Percentiles rank a stretch among this genome's conserved stretches.
These are phyloP conservation scores for Coccomyxa sp. DNA, from an alignment of 139 green algal species.

Conservation along the genomic window DNA sequence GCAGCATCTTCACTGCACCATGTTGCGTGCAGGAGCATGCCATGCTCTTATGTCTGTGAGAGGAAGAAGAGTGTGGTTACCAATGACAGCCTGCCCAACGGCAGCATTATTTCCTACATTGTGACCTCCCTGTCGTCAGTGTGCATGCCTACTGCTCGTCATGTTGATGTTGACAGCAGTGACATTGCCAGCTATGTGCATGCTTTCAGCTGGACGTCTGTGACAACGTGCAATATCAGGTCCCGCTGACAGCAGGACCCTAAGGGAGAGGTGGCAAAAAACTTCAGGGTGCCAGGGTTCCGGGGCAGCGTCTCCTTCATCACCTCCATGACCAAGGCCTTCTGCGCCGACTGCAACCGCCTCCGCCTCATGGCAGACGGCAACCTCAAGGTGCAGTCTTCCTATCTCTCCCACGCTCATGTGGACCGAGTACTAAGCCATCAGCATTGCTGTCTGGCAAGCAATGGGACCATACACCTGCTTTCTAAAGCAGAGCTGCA, in stretches of 20 bases:
- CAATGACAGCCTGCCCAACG: neutral
- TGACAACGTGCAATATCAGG: neutral
- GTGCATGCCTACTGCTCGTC: neutral
- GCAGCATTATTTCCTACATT: neutral
- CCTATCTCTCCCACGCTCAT: neutral
- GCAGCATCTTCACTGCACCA: neutral
- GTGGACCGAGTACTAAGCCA: too few relatives aligned
- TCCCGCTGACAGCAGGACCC: constrained; percentile 42
- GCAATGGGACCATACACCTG: too few relatives aligned
- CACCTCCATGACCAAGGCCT: constrained; percentile 94
- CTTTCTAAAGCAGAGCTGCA: too few relatives aligned
- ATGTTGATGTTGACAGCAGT: neutral
- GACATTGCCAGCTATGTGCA: neutral
- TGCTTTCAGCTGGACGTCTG: neutral
- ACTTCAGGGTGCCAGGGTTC: constrained; percentile 78
- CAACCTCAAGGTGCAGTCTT: constrained; percentile 70
- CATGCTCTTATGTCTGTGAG: neutral
- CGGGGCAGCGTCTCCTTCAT: constrained; percentile 89
- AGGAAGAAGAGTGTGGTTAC: neutral
- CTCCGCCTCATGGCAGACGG: constrained; percentile 94
- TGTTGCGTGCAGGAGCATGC: neutral
- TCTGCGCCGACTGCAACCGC: constrained; percentile 91
- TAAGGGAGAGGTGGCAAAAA: constrained; percentile 87
- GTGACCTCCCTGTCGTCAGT: neutral
- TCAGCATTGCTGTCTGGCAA: too few relatives aligned